phyloP scores from a whole-genome alignment of 495 filamentous ascomycete genomes.

The Neurospora terricola region DNA sequence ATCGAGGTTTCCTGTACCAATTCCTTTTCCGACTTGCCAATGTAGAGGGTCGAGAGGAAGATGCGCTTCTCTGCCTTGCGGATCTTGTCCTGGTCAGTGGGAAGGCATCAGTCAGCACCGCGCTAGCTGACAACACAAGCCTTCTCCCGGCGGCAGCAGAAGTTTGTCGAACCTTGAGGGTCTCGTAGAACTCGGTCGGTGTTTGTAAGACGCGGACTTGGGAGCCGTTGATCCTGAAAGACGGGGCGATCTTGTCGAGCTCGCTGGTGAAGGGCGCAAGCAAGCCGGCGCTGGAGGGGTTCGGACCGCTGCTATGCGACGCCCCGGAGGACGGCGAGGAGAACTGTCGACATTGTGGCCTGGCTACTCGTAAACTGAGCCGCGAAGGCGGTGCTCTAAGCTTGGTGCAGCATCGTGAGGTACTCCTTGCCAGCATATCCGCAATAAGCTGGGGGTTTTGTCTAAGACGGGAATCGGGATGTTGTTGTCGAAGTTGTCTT shows the following conservation, averaged over 20 bases:
- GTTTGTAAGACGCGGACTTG: slow-evolving; percentile 69
- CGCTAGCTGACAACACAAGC: slow-evolving; percentile 8
- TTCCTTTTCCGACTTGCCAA: slow-evolving; percentile 89
- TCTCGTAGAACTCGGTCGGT: slow-evolving; percentile 77
- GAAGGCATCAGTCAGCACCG: slow-evolving; percentile 4
- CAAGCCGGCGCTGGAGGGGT: slow-evolving; percentile 28
- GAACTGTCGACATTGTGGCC: slow-evolving; percentile 31
- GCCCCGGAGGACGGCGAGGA: slow-evolving; percentile 27
- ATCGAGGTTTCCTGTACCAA: slow-evolving; percentile 39
- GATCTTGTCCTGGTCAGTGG: slow-evolving; percentile 57
- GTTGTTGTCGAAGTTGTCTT: neutral
- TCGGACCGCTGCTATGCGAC: slow-evolving; percentile 9
- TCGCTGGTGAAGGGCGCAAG: slow-evolving; percentile 64
- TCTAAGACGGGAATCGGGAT: neutral
- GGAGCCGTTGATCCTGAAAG: slow-evolving; percentile 76
- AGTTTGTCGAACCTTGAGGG: slow-evolving; percentile 57
- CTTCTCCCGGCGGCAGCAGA: neutral
- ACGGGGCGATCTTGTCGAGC: slow-evolving; percentile 78
- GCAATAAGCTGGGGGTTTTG: neutral
- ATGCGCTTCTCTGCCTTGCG: slow-evolving; percentile 64
- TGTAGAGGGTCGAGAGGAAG: slow-evolving; percentile 90
- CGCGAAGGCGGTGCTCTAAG: slow-evolving; percentile 14
- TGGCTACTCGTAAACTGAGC: slow-evolving; percentile 17
- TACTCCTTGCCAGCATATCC: slow-evolving; percentile 27
- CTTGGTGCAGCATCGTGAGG: slow-evolving; percentile 22